A percentile compares a stretch with the other conserved stretches of the same genome.
phyloP scores from a whole-genome alignment of 768 basidiomycete genomes.

The Mycena rosella region DNA sequence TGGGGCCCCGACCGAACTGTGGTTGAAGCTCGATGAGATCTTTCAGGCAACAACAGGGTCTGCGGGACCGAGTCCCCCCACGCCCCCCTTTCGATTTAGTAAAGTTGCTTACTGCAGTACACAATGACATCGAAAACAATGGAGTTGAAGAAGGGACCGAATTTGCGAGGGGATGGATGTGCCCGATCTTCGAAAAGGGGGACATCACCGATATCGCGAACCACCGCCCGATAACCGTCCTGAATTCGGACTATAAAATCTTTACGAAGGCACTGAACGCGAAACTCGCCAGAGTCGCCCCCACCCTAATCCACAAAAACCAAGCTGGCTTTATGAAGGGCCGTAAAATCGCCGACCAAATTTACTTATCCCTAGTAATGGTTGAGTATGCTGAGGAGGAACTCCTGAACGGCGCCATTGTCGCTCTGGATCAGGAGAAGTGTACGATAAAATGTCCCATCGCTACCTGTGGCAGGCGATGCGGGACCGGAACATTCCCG shows the following conservation, averaged over 20 bases:
- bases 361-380: too few relatives aligned
- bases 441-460: too few relatives aligned
- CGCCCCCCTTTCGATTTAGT: constrained; percentile 6
- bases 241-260: not conserved
- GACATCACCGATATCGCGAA: not conserved
- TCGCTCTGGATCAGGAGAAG: too few relatives aligned
- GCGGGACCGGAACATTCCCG: too few relatives aligned
- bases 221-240: not conserved
- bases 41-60: not conserved
- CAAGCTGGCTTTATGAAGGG: too few relatives aligned
- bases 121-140: constrained; percentile 31
- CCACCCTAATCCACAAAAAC: too few relatives aligned
- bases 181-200: not conserved
- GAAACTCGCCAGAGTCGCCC: too few relatives aligned
- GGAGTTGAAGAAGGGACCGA: not conserved
- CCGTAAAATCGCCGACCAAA: too few relatives aligned
- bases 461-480: too few relatives aligned
- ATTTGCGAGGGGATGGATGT: not conserved
- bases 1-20: not conserved
- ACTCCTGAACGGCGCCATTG: too few relatives aligned
- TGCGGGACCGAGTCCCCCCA: not conserved
- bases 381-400: too few relatives aligned
- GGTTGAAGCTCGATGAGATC: not conserved
- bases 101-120: not conserved
- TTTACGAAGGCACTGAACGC: not conserved